Conservation (phyloP, 2,329 filamentous ascomycete genomes). For the Lasiodiplodia gonubiensis region DNA sequence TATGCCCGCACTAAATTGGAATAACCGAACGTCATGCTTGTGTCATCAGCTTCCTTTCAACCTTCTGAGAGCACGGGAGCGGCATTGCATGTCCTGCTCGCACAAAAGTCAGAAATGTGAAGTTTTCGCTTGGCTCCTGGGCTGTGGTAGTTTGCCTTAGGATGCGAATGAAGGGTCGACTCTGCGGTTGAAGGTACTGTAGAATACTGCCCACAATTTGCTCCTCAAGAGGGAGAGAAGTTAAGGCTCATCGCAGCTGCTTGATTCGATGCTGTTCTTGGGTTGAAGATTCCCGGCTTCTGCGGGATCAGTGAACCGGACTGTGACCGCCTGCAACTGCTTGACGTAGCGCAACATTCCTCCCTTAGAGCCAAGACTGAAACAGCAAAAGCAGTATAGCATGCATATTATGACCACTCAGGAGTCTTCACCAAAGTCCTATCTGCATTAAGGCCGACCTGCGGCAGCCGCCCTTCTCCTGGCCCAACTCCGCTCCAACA, state of each 20-base stretch:
- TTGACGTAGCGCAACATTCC: not conserved
- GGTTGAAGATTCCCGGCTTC: not conserved
- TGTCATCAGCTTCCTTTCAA: not conserved
- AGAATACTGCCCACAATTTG: too few relatives aligned
- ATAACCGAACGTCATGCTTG: slow-evolving; percentile 64
- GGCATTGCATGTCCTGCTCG: too few relatives aligned
- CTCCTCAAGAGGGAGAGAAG: too few relatives aligned
- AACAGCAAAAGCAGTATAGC: not conserved
- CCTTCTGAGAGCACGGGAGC: not conserved
- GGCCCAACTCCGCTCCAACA: slow-evolving; percentile 17
- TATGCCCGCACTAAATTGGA: not conserved
- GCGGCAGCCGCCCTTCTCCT: slow-evolving; percentile 55
- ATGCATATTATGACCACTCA: not conserved
- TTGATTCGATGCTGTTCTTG: too few relatives aligned
- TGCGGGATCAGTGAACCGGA: not conserved
- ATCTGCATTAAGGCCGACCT: slow-evolving; percentile 73
- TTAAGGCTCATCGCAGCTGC: too few relatives aligned
- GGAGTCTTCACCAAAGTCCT: slow-evolving; percentile 56
- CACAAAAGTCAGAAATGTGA: too few relatives aligned
- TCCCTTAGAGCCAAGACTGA: not conserved
- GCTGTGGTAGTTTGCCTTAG: too few relatives aligned
- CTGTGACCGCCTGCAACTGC: not conserved
- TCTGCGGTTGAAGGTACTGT: too few relatives aligned
- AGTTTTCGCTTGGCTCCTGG: too few relatives aligned
- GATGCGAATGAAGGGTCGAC: too few relatives aligned